Base-by-base conservation (phyloP, 2,329 filamentous ascomycete species). In the Nemania sp. region DNA sequence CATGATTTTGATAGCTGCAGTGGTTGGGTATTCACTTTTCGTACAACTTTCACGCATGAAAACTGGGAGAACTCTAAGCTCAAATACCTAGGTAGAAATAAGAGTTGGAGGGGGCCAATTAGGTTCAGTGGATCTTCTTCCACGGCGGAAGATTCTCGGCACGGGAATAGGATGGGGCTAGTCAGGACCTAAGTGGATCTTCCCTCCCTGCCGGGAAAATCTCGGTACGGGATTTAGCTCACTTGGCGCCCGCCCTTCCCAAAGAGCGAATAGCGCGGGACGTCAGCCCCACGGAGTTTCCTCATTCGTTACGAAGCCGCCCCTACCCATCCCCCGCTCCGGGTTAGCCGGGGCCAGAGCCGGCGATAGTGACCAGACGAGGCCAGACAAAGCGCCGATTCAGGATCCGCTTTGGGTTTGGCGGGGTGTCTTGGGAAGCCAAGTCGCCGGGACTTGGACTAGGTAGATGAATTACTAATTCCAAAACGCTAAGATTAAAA, bases 271-370 rank as follows among this genome's bases (percentile, higher is more conserved):
- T 20, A 29, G 25, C 25, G 25, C 25, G 7, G 25, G 3, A 29
- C 4, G 15, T 4, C 49, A 43, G 18, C 40, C 18, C 10, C 42
- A 49, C 58, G 58, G 58, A 43, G 47, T 29, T 60, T 53, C 58
- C 58, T 18, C 15, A 57, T 60, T 49, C 18, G 53, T 47, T 15
- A 18, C 37, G 13, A 17, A 29, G n/a, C 55, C n/a, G n/a, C 37
- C 47, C 13, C 12, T 17, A 35, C n/a, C 35, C 3, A 12, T 6
- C 34, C 48, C n/a, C 18, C n/a, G 5, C n/a, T 12, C 53, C 29
- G 20, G 15, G 50, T 17, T 15, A 29, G 25, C 25, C 25, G 25
- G 25, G 25, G 25, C 25, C 25, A 20, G 12, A 20, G n/a, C 29
- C 37, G 40, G 48, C 20, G 5, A 35, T 39, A 25, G 32, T 20